Base-by-base conservation (phyloP, 495 filamentous ascomycete genomes). In the Glarea lozoyensis region DNA sequence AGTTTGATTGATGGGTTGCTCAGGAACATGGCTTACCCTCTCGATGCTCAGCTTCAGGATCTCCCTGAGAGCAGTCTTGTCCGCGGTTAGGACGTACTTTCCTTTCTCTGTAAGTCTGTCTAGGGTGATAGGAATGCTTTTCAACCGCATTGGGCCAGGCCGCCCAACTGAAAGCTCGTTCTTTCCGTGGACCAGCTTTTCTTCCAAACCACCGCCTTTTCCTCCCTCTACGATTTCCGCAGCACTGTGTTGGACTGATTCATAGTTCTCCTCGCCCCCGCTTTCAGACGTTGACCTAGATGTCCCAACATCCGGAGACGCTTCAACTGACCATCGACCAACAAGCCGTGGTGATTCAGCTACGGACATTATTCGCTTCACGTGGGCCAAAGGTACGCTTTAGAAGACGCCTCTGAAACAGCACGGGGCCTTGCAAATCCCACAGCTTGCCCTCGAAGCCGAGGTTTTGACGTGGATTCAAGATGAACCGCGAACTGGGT, bases 51-150 rank as follows among this genome's bases (percentile, higher is more conserved):
- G 53, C 40, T 50, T 60, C 27, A 81, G 53, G 24, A 80, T 66
- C 23, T 73, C 70, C 16, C 65, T 63, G 15, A 78, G 61, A 46
- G 74, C 66, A 2, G 67, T 60, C 53, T 79, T 74, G 43, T 78
- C 75, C 1, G 73, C 66, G 2, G 66, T 75, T n/a, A 80, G 57
- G 5, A 72, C 58, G 43, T 78, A 78, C 20, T 59, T 49, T 16
- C 65, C 69, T 31, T 60, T 66, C 40, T 60, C 54, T 41, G 59
- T 55, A 3, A 68, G 64, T 42, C 65, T 64, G 49, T 69, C 62
- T n/a, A 73, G 53, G 11, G 61, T 61, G 13, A 75, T 61, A 21
- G 67, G 60, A 25, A 74, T 57, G 40, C 60, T 66, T 42, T 57
- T 58, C 10, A 58, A 41, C 25, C 60, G 37, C 1, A 49, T 10